phyloP scores from a whole-genome alignment of 345 rosid species.

The Erysimum cheiranthoides region DNA sequence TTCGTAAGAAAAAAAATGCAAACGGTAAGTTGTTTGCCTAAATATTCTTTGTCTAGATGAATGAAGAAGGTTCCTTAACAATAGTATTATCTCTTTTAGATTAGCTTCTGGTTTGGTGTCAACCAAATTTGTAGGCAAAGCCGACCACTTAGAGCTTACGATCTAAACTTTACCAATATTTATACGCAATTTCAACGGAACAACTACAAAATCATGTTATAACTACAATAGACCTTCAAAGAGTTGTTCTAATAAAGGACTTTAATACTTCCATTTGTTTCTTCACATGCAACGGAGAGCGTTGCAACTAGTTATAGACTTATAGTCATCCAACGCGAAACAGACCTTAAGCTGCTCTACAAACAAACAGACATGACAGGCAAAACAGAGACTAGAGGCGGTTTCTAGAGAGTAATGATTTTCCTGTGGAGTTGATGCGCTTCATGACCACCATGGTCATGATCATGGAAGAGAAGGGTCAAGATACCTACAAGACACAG shows the following conservation, averaged over 20 bases:
- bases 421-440: conserved; percentile 70
- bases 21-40: background rate
- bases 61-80: background rate
- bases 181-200: background rate
- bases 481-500: conserved; percentile 90
- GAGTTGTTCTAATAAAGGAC: conserved; percentile 9
- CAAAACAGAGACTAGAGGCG: conserved; percentile 26
- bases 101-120: conserved; percentile 6
- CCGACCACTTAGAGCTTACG: background rate
- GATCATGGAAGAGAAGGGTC: conserved; percentile 90
- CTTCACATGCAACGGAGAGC: conserved; percentile 22
- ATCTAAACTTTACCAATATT: background rate
- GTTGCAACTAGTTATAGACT: conserved; percentile 39
- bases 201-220: background rate
- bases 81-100: background rate
- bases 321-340: conserved; percentile 35
- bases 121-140: conserved; percentile 15
- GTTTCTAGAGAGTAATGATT: conserved; percentile 54
- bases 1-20: background rate
- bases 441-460: conserved; percentile 54
- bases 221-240: conserved; percentile 10
- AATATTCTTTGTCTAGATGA: background rate
- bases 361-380: conserved; percentile 39
- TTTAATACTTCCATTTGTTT: conserved; percentile 25
- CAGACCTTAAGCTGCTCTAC: conserved; percentile 30